Evolutionary conservation across 2,329 filamentous ascomycete genomes (phyloP).

Genomic region (Phoma sp.): DNA sequence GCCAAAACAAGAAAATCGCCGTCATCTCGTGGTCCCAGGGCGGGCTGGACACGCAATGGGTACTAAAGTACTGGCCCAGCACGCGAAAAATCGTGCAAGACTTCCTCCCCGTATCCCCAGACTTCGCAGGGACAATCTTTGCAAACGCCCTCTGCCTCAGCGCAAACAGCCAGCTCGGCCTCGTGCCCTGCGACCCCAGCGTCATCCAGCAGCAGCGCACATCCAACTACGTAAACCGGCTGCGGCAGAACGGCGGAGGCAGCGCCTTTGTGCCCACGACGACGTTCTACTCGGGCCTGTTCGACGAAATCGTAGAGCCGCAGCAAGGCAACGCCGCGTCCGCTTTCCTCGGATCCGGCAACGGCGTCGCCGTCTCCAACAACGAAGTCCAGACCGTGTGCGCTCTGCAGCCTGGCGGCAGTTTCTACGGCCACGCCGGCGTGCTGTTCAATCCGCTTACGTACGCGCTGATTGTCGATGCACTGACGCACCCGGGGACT

Average conservation of each 20-base stretch:
- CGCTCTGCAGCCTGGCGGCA: constrained; percentile 49
- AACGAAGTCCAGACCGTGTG: constrained; percentile 57
- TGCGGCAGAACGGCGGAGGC: constrained; percentile 56
- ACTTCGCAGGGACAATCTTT: constrained; percentile 59
- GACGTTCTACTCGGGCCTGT: constrained; percentile 56
- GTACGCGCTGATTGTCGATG: constrained; percentile 55
- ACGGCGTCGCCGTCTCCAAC: constrained; percentile 58
- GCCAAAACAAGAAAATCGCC: constrained; percentile 24
- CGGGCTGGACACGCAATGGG: constrained; percentile 63
- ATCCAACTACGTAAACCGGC: constrained; percentile 51
- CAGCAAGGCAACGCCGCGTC: constrained; percentile 57
- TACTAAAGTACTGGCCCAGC: constrained; percentile 64
- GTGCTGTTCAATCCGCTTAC: constrained; percentile 58
- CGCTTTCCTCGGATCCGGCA: constrained; percentile 52
- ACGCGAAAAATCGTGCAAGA: constrained; percentile 55
- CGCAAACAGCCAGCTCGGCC: constrained; percentile 18
- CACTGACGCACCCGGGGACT: constrained; percentile 56
- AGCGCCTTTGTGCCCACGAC: constrained; percentile 64
- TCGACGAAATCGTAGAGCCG: constrained; percentile 62
- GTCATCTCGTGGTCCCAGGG: constrained; percentile 65
- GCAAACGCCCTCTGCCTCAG: constrained; percentile 39
- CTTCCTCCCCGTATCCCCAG: constrained; percentile 60
- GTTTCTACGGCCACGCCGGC: constrained; percentile 59
- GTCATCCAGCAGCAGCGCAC: constrained; percentile 58
- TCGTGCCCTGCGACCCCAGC: constrained; percentile 45